Evolutionary conservation across 306 rosid species (phyloP).

Genomic region (barrel medic (Medicago truncatula)): MtrunA17r5.0-ANR NC_053045.1:39345001-39345500

Average conservation of each 20-base stretch:
- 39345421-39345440: background rate
- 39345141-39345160: conserved; percentile 16
- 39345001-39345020: conserved; percentile 9
- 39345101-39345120: conserved; percentile 21
- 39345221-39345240: conserved; percentile 12
- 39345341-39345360: background rate
- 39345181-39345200: conserved; percentile 12
- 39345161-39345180: conserved; percentile 4
- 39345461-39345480: background rate
- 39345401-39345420: background rate
- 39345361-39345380: background rate
- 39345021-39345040: conserved; percentile 10
- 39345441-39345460: conserved; percentile 1
- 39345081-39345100: conserved; percentile 11
- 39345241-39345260: conserved; percentile 25
- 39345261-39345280: conserved; percentile 15
- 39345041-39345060: conserved; percentile 22
- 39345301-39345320: conserved; percentile 13
- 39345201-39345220: conserved; percentile 28
- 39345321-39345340: conserved; percentile 6
- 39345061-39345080: background rate
- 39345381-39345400: background rate
- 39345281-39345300: background rate
- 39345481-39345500: conserved; percentile 1
- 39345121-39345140: conserved; percentile 1